Conservation (phyloP, 768 basidiomycete species). For the Suillus brevipes region DNA sequence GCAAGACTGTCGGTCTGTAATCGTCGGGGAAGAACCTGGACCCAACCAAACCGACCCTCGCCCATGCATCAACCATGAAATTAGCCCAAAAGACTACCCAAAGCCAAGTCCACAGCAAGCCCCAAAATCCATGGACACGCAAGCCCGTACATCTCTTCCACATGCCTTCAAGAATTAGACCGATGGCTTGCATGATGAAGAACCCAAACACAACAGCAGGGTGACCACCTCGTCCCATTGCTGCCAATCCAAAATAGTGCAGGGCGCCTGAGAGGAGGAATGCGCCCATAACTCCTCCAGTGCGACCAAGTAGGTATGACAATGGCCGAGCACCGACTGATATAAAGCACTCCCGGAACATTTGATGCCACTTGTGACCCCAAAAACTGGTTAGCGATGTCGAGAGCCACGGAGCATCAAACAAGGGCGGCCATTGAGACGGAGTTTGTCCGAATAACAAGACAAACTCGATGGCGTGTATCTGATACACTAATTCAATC, state of each 20-base stretch:
- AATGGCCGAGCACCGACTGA: conserved; percentile 49
- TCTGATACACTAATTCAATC: conserved; percentile 45
- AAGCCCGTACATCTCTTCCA: conserved; percentile 48
- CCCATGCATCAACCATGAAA: conserved; percentile 47
- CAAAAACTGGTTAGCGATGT: conserved; percentile 65
- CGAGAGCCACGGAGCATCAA: conserved; percentile 55
- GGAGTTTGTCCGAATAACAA: conserved; percentile 48
- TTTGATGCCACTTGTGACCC: conserved; percentile 68
- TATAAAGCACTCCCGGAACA: conserved; percentile 60
- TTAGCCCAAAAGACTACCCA: conserved; percentile 53
- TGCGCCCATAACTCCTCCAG: conserved; percentile 53
- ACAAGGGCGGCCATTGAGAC: conserved; percentile 63
- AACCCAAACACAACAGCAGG: conserved; percentile 44
- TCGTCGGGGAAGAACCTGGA: conserved; percentile 9
- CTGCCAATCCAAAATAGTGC: conserved; percentile 59
- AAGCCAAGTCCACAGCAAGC: conserved; percentile 50
- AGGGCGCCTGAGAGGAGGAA: conserved; percentile 62
- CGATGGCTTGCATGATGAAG: conserved; percentile 59
- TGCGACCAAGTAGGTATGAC: conserved; percentile 43
- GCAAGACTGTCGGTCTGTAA: conserved; percentile 8
- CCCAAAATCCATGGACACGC: conserved; percentile 47
- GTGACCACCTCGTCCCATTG: conserved; percentile 55
- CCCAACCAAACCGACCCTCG: conserved; percentile 9
- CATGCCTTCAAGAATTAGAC: conserved; percentile 47
- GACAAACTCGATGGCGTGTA: conserved; percentile 44